A percentile compares a stretch with the other conserved stretches of the same genome.
Conservation (phyloP, 164 flowering plant species). For the Piper longum region DNA sequence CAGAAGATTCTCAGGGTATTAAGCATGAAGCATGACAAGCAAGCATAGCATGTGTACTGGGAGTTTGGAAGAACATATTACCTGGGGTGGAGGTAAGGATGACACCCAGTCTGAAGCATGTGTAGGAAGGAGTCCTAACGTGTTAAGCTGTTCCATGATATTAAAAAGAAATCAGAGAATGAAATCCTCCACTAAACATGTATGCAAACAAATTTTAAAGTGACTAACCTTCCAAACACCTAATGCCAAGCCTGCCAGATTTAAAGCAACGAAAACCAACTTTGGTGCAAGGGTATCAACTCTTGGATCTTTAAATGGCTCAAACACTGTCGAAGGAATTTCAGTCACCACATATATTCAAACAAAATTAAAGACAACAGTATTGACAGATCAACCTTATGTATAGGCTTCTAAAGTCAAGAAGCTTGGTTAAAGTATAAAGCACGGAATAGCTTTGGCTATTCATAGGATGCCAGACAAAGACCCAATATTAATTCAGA, state of each 20-base stretch:
- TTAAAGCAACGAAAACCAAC: conserved; percentile 67
- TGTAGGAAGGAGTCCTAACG: conserved; percentile 96
- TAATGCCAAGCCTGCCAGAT: conserved; percentile 63
- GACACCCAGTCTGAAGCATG: conserved; percentile 99
- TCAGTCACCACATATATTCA: not conserved
- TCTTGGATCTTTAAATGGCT: conserved; percentile 81
- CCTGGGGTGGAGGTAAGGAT: conserved; percentile 91
- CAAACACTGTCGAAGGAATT: conserved; percentile 58
- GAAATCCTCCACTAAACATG: not conserved
- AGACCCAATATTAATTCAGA: not conserved
- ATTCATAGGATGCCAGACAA: not conserved
- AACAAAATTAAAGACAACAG: no score
- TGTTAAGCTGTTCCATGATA: conserved; percentile 55
- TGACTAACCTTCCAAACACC: conserved; percentile 89
- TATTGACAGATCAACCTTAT: no score
- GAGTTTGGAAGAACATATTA: not conserved
- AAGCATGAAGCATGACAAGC: no score
- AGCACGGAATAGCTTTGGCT: not conserved
- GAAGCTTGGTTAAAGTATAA: no score
- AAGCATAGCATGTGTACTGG: no score
- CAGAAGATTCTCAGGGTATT: no score
- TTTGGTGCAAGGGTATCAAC: conserved; percentile 77
- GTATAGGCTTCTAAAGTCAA: no score
- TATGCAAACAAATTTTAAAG: not conserved
- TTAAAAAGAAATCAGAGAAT: not conserved